Conservation (phyloP, 2,329 filamentous ascomycete genomes). For the Colletotrichum lini region DNA sequence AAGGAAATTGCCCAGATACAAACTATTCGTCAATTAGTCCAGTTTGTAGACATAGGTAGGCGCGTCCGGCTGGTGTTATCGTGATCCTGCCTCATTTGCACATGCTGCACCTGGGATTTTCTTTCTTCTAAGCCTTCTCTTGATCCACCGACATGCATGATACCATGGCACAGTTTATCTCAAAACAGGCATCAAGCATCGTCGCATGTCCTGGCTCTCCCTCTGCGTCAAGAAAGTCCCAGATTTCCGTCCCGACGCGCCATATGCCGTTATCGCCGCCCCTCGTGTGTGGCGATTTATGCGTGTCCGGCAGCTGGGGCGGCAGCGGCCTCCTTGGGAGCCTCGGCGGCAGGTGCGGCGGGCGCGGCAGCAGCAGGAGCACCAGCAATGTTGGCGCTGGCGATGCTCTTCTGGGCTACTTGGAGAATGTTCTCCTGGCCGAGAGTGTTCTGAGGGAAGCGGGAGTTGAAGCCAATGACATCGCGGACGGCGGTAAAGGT, state of each 20-base stretch:
- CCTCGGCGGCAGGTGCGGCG: background rate
- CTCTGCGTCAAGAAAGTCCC: background rate
- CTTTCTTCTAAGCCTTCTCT: constrained; percentile 3
- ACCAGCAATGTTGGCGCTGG: constrained; percentile 24
- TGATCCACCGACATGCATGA: constrained; percentile 18
- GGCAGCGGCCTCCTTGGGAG: background rate
- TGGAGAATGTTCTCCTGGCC: constrained; percentile 56
- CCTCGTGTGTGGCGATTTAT: background rate
- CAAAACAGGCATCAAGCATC: constrained; percentile 26
- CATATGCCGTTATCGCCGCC: constrained; percentile 6
- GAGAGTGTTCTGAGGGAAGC: constrained; percentile 60
- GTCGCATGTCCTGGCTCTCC: background rate
- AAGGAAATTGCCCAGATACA: constrained; percentile 1
- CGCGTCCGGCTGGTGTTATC: constrained; percentile 12
- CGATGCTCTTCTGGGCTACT: constrained; percentile 34
- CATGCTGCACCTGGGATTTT: constrained; percentile 5
- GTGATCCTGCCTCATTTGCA: constrained; percentile 14
- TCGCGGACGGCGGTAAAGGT: constrained; percentile 57
- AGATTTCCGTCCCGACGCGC: background rate
- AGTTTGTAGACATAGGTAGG: constrained; percentile 10
- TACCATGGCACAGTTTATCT: constrained; percentile 21
- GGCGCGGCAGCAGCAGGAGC: too few relatives aligned
- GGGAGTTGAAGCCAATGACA: constrained; percentile 64
- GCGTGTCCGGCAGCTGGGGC: constrained; percentile 13
- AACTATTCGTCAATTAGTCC: constrained; percentile 30